Evolutionary conservation across 1,139 yeast genomes (phyloP).

Genomic region (Hyphopichia burtonii): DNA sequence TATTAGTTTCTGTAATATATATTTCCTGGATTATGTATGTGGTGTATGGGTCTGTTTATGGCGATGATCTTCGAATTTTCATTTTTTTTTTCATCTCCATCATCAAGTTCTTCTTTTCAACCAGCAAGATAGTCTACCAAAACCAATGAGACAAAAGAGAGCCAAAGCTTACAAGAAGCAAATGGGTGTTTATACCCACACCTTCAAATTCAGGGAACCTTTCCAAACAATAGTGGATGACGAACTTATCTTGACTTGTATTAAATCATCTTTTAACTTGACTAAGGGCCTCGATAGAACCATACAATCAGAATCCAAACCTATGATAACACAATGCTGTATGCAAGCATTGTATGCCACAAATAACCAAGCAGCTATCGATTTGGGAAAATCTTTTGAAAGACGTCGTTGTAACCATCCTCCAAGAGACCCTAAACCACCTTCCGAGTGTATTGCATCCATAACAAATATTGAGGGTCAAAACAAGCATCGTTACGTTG

Average conservation of each 20-base stretch:
- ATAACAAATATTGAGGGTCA: constrained; percentile 69
- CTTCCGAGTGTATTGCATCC: constrained; percentile 73
- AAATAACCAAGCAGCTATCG: constrained; percentile 72
- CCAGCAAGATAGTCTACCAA: neutral
- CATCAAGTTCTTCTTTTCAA: neutral
- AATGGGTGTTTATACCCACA: constrained; percentile 76
- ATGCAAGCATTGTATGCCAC: constrained; percentile 79
- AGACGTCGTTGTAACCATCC: constrained; percentile 65
- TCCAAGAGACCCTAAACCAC: constrained; percentile 59
- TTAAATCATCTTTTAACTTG: constrained; percentile 67
- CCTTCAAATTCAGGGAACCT: constrained; percentile 92
- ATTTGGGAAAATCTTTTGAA: constrained; percentile 77
- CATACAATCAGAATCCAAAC: constrained; percentile 80
- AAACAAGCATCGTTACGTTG: constrained; percentile 86
- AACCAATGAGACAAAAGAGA: constrained; percentile 86
- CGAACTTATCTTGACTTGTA: constrained; percentile 65
- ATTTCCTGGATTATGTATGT: too few species aligned
- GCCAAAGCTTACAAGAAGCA: constrained; percentile 94
- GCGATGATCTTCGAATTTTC: neutral
- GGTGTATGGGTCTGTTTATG: neutral
- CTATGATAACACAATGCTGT: constrained; percentile 96
- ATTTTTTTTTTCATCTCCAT: neutral
- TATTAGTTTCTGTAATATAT: too few species aligned
- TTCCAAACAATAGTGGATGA: constrained; percentile 87
- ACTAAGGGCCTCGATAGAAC: constrained; percentile 78